A percentile compares a stretch with the other conserved stretches of the same genome.
These are phyloP conservation scores for Globisporangium recalcitrans DNA, from an alignment of 352 stramenopile genomes.

Conservation along the genomic window DNA sequence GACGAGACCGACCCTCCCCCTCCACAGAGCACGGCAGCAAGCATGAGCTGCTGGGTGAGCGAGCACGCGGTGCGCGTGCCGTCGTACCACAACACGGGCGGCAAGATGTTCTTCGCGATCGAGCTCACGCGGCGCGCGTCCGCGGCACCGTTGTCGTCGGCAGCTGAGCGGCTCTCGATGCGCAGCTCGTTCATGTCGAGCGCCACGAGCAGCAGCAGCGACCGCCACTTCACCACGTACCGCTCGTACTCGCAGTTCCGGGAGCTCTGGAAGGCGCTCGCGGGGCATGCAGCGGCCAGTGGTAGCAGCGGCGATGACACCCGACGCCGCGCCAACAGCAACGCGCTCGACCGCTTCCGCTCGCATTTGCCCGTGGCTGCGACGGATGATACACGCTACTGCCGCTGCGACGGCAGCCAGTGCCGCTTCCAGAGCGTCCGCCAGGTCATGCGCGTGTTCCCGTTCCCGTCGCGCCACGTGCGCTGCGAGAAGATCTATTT, in stretches of 20 bases:
- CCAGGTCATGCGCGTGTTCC: constrained; percentile 27
- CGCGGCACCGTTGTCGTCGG: constrained; percentile 28
- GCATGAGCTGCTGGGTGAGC: constrained; percentile 21
- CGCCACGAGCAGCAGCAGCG: constrained; percentile 15
- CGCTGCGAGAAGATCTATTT: constrained; percentile 25
- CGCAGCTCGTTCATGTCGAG: constrained; percentile 18
- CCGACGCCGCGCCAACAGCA: not conserved
- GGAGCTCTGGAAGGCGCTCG: constrained; percentile 43
- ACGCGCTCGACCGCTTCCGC: constrained; percentile 11
- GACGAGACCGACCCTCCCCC: not conserved
- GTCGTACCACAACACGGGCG: constrained; percentile 18
- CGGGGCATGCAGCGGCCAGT: not conserved
- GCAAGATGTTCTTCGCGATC: constrained; percentile 25
- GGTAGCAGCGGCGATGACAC: not conserved
- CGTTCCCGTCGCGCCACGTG: constrained; percentile 32
- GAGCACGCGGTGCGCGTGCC: constrained; percentile 19
- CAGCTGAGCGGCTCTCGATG: constrained; percentile 13
- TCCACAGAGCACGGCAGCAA: not conserved
- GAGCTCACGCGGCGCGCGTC: constrained; percentile 19
- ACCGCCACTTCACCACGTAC: constrained; percentile 27
- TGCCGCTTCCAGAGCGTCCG: constrained; percentile 48
- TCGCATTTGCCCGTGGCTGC: not conserved
- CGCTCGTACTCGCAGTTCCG: constrained; percentile 61
- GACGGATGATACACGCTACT: too few species aligned
- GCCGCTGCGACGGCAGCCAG: constrained; percentile 25